A percentile compares a stretch with the other conserved stretches of the same genome.
These are phyloP conservation scores for Phytophthora vignae DNA, from an alignment of 352 stramenopile genomes.

Conservation along the genomic window DNA sequence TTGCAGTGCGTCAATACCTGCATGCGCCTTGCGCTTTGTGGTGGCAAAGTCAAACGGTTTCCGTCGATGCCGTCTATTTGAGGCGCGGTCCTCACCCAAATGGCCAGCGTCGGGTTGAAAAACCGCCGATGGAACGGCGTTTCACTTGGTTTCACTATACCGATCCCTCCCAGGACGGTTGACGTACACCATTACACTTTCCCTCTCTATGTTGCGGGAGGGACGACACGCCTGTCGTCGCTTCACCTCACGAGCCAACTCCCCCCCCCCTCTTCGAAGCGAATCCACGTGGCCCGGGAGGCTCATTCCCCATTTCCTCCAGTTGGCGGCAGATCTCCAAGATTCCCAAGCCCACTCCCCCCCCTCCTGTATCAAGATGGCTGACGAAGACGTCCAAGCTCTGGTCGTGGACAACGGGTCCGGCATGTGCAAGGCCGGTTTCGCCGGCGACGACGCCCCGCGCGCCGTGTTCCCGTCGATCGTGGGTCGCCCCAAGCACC, in stretches of 20 bases:
- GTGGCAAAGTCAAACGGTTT: not conserved
- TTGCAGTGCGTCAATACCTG: not conserved
- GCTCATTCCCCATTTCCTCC: slow-evolving; percentile 46
- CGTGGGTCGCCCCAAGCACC: slow-evolving; percentile 95
- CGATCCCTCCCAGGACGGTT: not conserved
- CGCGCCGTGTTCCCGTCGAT: slow-evolving; percentile 97
- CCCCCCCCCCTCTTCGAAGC: not conserved
- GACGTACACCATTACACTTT: slow-evolving; percentile 12
- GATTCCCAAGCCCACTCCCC: slow-evolving; percentile 16
- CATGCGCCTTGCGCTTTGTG: not conserved
- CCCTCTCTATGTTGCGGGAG: slow-evolving; percentile 4
- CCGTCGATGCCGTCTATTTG: slow-evolving; percentile 11
- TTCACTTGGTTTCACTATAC: slow-evolving; percentile 39
- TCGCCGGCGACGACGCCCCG: slow-evolving; percentile 97
- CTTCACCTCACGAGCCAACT: not conserved
- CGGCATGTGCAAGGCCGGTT: slow-evolving; percentile 99
- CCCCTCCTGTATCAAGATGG: slow-evolving; percentile 46
- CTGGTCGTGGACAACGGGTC: slow-evolving; percentile 97
- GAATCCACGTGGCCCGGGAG: slow-evolving; percentile 9
- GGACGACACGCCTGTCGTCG: slow-evolving; percentile 14
- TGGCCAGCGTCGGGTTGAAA: slow-evolving; percentile 30
- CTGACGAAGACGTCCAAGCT: slow-evolving; percentile 72
- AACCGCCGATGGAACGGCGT: not conserved
- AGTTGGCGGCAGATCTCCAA: slow-evolving; percentile 34
- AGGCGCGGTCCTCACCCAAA: slow-evolving; percentile 19